Conservation (phyloP, 169 alveolate species). For the Fabrea salina region DNA sequence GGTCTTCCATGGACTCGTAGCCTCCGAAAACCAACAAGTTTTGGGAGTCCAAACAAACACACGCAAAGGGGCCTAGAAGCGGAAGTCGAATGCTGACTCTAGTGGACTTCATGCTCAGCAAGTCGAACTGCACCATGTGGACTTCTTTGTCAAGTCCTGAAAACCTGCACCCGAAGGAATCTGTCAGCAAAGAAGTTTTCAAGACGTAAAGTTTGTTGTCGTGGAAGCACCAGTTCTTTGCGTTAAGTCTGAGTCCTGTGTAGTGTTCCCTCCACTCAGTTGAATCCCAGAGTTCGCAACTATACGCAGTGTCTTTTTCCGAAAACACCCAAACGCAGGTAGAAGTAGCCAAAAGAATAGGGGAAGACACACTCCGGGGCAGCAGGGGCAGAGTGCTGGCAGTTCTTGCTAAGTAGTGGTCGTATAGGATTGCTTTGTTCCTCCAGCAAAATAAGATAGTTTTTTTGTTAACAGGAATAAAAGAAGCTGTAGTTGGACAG, state of each 20-base stretch:
- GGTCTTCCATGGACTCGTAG: neutral
- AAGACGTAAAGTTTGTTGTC: neutral
- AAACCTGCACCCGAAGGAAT: neutral
- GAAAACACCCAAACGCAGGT: neutral
- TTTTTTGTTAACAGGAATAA: neutral
- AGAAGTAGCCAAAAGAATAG: neutral
- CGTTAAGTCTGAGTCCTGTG: neutral
- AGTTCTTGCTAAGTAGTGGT: neutral
- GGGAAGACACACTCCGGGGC: neutral
- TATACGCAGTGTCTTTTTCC: neutral
- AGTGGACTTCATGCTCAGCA: neutral
- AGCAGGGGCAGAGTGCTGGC: neutral
- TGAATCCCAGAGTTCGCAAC: neutral
- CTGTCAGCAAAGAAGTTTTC: neutral
- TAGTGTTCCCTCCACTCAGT: neutral
- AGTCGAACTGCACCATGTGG: neutral
- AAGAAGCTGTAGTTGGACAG: neutral
- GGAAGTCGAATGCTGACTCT: neutral
- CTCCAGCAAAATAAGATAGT: neutral
- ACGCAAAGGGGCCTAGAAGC: neutral
- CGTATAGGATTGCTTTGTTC: neutral
- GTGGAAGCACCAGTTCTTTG: neutral
- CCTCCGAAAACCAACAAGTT: neutral
- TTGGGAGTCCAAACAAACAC: neutral
- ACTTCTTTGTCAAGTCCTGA: neutral